Percentiles rank a stretch among this genome's conserved stretches.
Conservation (phyloP, 345 rosid genomes). For the Camelina laxa region DNA sequence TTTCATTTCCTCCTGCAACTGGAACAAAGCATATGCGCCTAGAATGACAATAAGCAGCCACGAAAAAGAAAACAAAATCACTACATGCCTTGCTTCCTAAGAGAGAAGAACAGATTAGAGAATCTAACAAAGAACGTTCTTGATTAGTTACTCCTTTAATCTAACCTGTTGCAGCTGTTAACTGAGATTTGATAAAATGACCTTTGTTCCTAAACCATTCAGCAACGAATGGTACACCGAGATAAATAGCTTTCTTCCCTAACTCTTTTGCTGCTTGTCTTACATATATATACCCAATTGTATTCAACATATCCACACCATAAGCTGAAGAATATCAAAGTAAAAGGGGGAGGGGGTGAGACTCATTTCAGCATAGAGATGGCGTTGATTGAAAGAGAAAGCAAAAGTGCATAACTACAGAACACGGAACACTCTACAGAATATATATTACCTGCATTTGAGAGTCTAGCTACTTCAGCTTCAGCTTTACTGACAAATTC, state of each 20-base stretch:
- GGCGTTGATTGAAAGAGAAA: background rate
- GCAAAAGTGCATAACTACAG: background rate
- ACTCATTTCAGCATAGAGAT: constrained; percentile 4
- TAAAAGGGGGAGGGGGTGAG: background rate
- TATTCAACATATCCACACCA: constrained; percentile 92
- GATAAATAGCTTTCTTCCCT: constrained; percentile 75
- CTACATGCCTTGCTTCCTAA: background rate
- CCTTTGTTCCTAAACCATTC: constrained; percentile 99
- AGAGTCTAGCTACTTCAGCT: constrained; percentile 84
- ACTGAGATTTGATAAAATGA: constrained; percentile 86
- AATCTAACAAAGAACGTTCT: background rate
- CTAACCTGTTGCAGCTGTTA: constrained; percentile 95
- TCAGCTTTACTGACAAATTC: constrained; percentile 67
- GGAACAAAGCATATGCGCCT: constrained; percentile 97
- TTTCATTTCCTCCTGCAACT: constrained; percentile 98
- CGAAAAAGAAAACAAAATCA: constrained; percentile 3
- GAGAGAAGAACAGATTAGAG: background rate
- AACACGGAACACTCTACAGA: background rate
- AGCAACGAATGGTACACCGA: constrained; percentile 88
- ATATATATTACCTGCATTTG: constrained; percentile 71
- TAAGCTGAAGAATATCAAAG: constrained; percentile 61
- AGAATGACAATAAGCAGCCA: constrained; percentile 37
- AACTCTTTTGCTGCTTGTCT: constrained; percentile 97
- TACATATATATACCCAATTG: constrained; percentile 84
- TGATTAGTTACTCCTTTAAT: background rate